A percentile compares a stretch with the other conserved stretches of the same genome.
Conservation (phyloP, 2,329 filamentous ascomycete species). For the Xylariaceae sp. region DNA sequence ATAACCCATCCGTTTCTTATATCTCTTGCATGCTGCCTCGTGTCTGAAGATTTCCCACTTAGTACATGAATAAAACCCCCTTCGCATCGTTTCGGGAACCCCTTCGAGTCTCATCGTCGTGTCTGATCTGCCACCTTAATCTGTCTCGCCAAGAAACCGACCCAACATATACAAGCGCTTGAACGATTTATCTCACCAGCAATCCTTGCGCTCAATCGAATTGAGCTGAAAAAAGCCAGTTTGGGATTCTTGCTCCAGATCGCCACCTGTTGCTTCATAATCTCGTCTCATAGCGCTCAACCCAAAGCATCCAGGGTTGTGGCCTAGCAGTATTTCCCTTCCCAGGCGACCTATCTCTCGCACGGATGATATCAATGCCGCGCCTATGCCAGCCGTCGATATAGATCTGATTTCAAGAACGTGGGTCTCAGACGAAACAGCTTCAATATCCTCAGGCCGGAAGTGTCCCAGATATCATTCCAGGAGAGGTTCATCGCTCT, state of each 20-base stretch:
- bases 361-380: constrained; percentile 39
- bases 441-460: constrained; percentile 37
- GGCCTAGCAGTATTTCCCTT: constrained; percentile 5
- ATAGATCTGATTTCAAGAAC: constrained; percentile 52
- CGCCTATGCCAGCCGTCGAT: constrained; percentile 53
- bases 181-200: constrained; percentile 16
- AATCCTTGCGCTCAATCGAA: constrained; percentile 19
- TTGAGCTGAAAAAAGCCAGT: constrained; percentile 13
- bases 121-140: constrained; percentile 37
- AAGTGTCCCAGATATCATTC: constrained; percentile 40
- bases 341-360: constrained; percentile 7
- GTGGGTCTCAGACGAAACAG: constrained; percentile 47
- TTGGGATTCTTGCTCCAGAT: constrained; percentile 15
- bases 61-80: constrained; percentile 36
- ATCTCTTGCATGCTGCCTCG: constrained; percentile 38
- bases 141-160: constrained; percentile 1
- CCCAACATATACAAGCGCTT: constrained; percentile 28
- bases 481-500: constrained; percentile 33
- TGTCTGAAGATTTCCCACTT: constrained; percentile 36
- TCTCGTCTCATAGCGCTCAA: constrained; percentile 19
- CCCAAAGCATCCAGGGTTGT: constrained; percentile 13
- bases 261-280: constrained; percentile 17
- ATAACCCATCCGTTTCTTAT: constrained; percentile 36
- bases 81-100: constrained; percentile 35
- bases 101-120: constrained; percentile 32